Percentiles rank a stretch among this genome's conserved stretches.
These are phyloP conservation scores for Beauveria sp. DNA, from an alignment of 2,329 filamentous ascomycete genomes.

Conservation along the genomic window DNA sequence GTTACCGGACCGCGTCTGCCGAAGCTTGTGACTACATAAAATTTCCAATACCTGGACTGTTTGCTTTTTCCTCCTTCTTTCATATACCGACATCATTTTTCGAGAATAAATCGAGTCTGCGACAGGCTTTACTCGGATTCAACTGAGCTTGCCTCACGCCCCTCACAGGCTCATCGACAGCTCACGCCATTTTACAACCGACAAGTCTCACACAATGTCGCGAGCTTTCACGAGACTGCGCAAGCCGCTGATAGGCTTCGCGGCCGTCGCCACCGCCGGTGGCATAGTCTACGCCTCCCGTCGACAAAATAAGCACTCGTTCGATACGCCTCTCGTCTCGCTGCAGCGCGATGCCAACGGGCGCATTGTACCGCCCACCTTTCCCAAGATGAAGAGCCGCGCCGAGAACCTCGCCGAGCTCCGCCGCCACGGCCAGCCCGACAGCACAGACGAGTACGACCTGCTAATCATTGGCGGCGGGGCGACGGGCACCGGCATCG, in stretches of 20 bases:
- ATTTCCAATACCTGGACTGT: not conserved
- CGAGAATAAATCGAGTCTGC: not conserved
- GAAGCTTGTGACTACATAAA: not conserved
- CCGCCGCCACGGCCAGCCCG: constrained; percentile 26
- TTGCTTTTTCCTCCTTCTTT: too few species aligned
- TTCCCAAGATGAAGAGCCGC: constrained; percentile 27
- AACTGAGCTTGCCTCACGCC: not conserved
- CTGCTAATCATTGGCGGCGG: constrained; percentile 72
- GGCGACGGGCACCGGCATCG: constrained; percentile 73
- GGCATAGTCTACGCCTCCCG: constrained; percentile 23
- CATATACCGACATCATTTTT: too few species aligned
- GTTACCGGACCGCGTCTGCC: constrained; percentile 1
- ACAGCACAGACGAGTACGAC: constrained; percentile 58
- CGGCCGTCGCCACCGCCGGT: constrained; percentile 24
- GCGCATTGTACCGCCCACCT: constrained; percentile 30
- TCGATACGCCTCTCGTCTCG: constrained; percentile 26
- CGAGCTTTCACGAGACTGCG: constrained; percentile 27
- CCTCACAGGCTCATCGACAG: not conserved
- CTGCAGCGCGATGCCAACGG: constrained; percentile 29
- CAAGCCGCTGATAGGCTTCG: constrained; percentile 26
- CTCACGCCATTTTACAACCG: not conserved
- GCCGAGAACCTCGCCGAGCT: constrained; percentile 33
- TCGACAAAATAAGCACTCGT: constrained; percentile 21
- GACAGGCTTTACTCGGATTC: not conserved
- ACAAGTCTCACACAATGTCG: constrained; percentile 22